Percentiles rank a stretch among this genome's conserved stretches.
phyloP scores from a whole-genome alignment of 2,329 filamentous ascomycete species.

The Stachybotrys elegans region DNA sequence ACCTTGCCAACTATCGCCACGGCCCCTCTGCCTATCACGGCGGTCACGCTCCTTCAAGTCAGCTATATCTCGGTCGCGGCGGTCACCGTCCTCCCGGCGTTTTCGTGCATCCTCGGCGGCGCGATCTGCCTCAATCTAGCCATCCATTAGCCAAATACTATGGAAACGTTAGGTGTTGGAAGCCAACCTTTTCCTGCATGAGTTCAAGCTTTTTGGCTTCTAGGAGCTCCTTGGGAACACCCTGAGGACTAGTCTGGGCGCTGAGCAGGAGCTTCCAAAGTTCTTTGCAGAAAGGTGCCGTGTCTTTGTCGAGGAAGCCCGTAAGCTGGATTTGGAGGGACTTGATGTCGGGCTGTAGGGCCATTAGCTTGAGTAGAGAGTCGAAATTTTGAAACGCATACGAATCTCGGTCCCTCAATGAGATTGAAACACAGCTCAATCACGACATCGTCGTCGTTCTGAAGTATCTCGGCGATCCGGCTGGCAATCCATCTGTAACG shows the following conservation, averaged over 20 bases:
- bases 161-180: too few relatives aligned
- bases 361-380: slow-evolving; percentile 20
- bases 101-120: slow-evolving; percentile 70
- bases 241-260: slow-evolving; percentile 81
- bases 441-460: slow-evolving; percentile 93
- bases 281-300: slow-evolving; percentile 83
- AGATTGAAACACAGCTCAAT: slow-evolving; percentile 75
- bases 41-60: slow-evolving; percentile 62
- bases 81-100: slow-evolving; percentile 65
- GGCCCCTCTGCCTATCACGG: slow-evolving; percentile 46
- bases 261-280: slow-evolving; percentile 89
- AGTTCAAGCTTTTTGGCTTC: slow-evolving; percentile 96
- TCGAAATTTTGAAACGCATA: too few relatives aligned
- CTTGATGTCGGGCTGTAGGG: slow-evolving; percentile 83
- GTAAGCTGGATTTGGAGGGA: slow-evolving; percentile 89
- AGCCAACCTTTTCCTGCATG: slow-evolving; percentile 81
- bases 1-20: slow-evolving; percentile 49
- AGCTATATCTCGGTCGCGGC: slow-evolving; percentile 66
- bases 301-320: slow-evolving; percentile 92
- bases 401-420: slow-evolving; percentile 69
- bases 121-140: slow-evolving; percentile 74
- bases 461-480: slow-evolving; percentile 80
- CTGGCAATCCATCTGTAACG: slow-evolving; percentile 79
- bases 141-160: not conserved
- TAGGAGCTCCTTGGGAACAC: slow-evolving; percentile 88